Evolutionary conservation across 805 yeast species (phyloP), one percentile per base, ranked within the genome.

Genomic region (Ogataea trehalophila): DNA sequence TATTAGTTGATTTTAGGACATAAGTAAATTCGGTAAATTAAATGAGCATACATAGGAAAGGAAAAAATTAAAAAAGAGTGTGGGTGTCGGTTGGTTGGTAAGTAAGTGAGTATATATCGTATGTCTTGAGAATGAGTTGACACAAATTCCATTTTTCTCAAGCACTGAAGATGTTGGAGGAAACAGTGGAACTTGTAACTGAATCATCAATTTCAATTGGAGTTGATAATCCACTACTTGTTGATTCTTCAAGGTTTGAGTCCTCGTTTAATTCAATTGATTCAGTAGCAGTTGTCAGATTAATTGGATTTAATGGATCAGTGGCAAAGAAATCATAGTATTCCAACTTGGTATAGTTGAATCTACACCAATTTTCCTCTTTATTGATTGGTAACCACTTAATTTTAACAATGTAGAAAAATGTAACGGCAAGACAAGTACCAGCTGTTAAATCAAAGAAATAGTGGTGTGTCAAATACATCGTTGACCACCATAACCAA

Each of bases 401-500:
- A 59, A 83, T 80, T 62, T 81, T 83, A 42, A 88, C 85, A 60
- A 81, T 76, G 53, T 76, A 74, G 66, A 87, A 91, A 35, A 87
- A 83, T 11, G 78, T 65, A 52, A 82, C 75, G 0, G 95, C 80
- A 50, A 91, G 71, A 8, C 79, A 76, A 1, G 96, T 90, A 33
- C 97, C 98, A 7, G 90, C 94, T 61, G 87, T 87, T 47, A 91
- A 77, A 63, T 90, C 97, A 52, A 91, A 81, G 62, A 92, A 91
- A 66, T 91, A 91, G 67, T 91, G 98, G 67, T 91, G 98, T 0
- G 97, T 90, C 58, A 91, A 75, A 67, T 91, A 91, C 98, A 92
- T 91, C n/a, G 97, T 92, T 35, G 94, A 78, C 97, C 97, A 91
- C 97, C 97, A 91, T 56, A 91, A 76, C 95, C 95, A 88, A 55